Evolutionary conservation across 2,329 filamentous ascomycete species (phyloP), one percentile per base, ranked within the genome.

Genomic region (Rhinocladiella similis): DNA sequence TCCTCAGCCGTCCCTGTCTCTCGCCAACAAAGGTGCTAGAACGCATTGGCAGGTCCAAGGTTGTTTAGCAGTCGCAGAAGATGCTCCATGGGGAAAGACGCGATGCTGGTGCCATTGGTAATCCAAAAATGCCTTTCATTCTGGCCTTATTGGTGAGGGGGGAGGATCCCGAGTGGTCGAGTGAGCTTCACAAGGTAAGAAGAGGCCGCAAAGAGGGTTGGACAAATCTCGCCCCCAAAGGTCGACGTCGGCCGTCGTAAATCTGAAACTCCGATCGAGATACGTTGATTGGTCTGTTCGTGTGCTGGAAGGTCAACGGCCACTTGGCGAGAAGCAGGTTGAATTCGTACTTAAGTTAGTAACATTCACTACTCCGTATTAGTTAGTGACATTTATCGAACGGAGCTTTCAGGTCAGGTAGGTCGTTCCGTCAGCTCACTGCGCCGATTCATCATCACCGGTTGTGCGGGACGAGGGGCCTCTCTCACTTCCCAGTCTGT

Each of bases 181-280:
- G 33, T n/a, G 48, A 27, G 22, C 12, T 46, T 46, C 20, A 16
- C 20, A 46, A 46, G 22, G 25, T 29, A 16, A 46, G 43, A 46
- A 33, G 29, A 33, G 29, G 29, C 29, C 29, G 10, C 7, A 33
- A 33, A 33, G 35, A n/a, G 39, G 38, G n/a, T 36, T 36, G 36
- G 25, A 47, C n/a, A 14, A 45, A 47, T 22, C 33, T 47, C 29
- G 50, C 42, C 50, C 50, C 50, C 50, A 53, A 47, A 47, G 35
- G 14, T 14, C 33, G 22, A 22, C 33, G 35, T 39, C 33, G 22
- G 50, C 43, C 27, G 22, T 43, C 25, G 18, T 47, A n/a, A 46
- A 25, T 27, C 43, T 46, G 20, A 22, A 46, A 16, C 43, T 46
- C 43, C 43, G 43, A 46, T 29, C 10, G n/a, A 14, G 41, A 43